Conservation (phyloP, 306 rosid species). For the Hippophae gyantsensis region DNA sequence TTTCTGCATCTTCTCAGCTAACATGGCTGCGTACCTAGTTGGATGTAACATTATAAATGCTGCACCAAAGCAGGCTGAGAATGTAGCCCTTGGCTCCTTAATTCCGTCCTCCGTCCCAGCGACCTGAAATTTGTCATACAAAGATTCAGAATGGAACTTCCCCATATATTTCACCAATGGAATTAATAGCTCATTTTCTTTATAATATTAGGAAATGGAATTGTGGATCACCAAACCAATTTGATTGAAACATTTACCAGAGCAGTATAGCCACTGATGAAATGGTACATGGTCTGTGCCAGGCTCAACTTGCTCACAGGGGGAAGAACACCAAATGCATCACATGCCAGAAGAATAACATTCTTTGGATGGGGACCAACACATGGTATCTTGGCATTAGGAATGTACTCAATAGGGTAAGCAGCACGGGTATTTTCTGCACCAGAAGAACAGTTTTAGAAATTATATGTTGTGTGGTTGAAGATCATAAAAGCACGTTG, state of each 20-base stretch:
- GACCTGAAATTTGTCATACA: conserved; percentile 29
- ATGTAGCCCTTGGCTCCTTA: conserved; percentile 83
- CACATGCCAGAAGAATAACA: conserved; percentile 83
- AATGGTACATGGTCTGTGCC: conserved; percentile 92
- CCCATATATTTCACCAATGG: not conserved
- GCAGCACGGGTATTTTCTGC: conserved; percentile 88
- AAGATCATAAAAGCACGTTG: not conserved
- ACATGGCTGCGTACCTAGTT: conserved; percentile 87
- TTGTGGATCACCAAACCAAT: not conserved
- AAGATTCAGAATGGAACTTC: not conserved
- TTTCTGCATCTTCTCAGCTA: conserved; percentile 71
- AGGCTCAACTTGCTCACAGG: conserved; percentile 80
- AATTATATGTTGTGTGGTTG: not conserved
- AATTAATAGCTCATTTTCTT: not conserved
- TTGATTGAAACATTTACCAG: conserved; percentile 31
- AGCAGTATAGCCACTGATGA: conserved; percentile 92
- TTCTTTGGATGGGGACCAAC: conserved; percentile 91
- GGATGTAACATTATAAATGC: conserved; percentile 91
- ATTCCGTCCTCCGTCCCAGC: conserved; percentile 90
- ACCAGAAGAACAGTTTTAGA: conserved; percentile 3
- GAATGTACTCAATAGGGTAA: conserved; percentile 82
- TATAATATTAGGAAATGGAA: not conserved
- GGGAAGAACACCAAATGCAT: conserved; percentile 90
- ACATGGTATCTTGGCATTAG: conserved; percentile 76
- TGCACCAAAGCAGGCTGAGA: conserved; percentile 93